Conservation (phyloP, 805 yeast genomes). For the Yarrowia sp. region DNA sequence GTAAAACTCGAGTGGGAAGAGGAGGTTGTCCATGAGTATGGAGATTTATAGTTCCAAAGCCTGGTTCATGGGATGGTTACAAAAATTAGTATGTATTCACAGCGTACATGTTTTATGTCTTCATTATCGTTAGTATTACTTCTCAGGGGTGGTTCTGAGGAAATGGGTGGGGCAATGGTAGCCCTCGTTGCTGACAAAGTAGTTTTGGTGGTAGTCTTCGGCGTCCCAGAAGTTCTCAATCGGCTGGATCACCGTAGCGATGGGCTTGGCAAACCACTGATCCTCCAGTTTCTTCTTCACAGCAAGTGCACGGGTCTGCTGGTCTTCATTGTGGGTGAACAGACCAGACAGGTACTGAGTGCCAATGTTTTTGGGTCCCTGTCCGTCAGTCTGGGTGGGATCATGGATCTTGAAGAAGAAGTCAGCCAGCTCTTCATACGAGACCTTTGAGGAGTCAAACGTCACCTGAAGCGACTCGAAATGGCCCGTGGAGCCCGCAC, state of each 20-base stretch:
- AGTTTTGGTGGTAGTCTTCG: constrained; percentile 87
- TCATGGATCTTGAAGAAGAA: constrained; percentile 91
- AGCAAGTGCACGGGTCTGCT: constrained; percentile 53
- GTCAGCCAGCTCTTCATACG: constrained; percentile 67
- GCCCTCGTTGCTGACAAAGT: constrained; percentile 75
- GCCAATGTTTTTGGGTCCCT: constrained; percentile 80
- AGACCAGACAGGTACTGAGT: constrained; percentile 87
- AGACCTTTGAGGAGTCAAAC: constrained; percentile 68
- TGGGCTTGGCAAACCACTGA: constrained; percentile 67
- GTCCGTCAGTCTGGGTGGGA: constrained; percentile 79
- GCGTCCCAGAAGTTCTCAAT: constrained; percentile 80
- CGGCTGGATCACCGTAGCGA: constrained; percentile 72
- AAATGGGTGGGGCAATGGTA: constrained; percentile 89
- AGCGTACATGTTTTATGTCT: neutral
- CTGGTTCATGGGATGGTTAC: too few relatives aligned
- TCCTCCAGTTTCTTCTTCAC: constrained; percentile 63
- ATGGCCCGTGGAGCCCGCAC: constrained; percentile 71
- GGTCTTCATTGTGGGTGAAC: constrained; percentile 63
- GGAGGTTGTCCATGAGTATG: constrained; percentile 5
- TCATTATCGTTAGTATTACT: constrained; percentile 10
- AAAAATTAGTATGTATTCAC: too few relatives aligned
- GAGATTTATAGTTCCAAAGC: neutral
- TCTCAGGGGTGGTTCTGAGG: constrained; percentile 65
- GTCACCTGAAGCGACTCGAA: constrained; percentile 85
- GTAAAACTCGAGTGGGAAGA: neutral